phyloP scores from a whole-genome alignment of 2,329 filamentous ascomycete species.

The Ascochyta fabae region DNA sequence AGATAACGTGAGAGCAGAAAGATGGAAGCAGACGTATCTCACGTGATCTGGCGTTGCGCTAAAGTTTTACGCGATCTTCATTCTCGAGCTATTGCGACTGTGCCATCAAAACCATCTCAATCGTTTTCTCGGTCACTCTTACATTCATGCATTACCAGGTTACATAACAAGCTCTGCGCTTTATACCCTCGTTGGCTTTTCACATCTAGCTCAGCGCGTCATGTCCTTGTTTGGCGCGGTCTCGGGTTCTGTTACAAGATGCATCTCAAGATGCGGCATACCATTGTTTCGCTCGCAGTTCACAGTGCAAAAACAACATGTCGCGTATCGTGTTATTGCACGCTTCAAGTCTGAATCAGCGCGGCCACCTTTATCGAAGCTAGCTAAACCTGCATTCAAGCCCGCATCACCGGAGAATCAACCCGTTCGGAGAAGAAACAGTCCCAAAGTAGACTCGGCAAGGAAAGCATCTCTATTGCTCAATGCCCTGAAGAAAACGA shows the following conservation, averaged over 20 bases:
- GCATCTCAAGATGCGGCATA: neutral
- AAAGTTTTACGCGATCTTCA: neutral
- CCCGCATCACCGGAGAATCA: neutral
- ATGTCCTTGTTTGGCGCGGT: constrained; percentile 3
- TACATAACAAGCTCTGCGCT: neutral
- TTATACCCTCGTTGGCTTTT: neutral
- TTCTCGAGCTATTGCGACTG: neutral
- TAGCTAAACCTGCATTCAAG: neutral
- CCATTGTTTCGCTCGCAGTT: neutral
- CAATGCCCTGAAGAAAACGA: neutral
- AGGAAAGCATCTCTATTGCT: constrained; percentile 1
- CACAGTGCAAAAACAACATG: neutral
- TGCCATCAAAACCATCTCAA: neutral
- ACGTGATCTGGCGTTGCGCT: neutral
- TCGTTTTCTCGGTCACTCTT: neutral
- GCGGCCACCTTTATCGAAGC: neutral
- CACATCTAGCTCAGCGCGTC: neutral
- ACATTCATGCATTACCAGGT: neutral
- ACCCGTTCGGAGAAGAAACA: neutral
- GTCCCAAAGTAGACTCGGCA: neutral
- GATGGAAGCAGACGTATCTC: neutral
- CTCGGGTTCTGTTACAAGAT: neutral
- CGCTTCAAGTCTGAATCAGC: constrained; percentile 5
- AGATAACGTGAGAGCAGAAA: too few relatives aligned
- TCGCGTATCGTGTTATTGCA: neutral